Evolutionary conservation across 225 moss, liverwort and hornwort genomes (phyloP).

Genomic region (Neckera pumila): DNA sequence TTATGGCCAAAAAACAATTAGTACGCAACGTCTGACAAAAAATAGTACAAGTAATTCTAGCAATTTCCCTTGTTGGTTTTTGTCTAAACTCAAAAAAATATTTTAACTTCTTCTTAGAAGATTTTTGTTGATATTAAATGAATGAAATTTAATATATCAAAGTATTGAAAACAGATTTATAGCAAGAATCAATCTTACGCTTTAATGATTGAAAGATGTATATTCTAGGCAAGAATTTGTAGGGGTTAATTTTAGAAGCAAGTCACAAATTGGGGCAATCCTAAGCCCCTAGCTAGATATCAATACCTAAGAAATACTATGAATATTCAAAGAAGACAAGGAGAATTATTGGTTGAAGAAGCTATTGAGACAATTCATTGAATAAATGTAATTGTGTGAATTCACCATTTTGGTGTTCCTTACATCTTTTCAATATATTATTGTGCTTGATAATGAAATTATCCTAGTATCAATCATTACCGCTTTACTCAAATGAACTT

Average conservation of each 20-base stretch:
- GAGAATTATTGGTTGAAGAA: neutral
- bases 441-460: neutral
- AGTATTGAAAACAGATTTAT: neutral
- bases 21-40: fast-evolving
- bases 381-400: neutral
- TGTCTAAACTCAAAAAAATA: neutral
- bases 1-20: neutral
- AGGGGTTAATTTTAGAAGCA: neutral
- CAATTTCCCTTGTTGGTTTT: neutral
- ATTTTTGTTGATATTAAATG: no score
- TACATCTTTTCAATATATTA: neutral
- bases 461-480: neutral
- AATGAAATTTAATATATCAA: neutral
- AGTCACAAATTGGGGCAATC: neutral
- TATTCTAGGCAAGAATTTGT: neutral
- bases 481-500: neutral
- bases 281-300: no score
- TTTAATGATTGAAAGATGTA: neutral
- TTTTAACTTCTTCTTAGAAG: neutral
- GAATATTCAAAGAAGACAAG: neutral
- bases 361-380: neutral
- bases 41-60: neutral
- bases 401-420: neutral
- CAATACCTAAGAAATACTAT: neutral
- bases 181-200: neutral